phyloP scores from a whole-genome alignment of 2,329 filamentous ascomycete species.

The Pseudogymnoascus pannorum region DNA sequence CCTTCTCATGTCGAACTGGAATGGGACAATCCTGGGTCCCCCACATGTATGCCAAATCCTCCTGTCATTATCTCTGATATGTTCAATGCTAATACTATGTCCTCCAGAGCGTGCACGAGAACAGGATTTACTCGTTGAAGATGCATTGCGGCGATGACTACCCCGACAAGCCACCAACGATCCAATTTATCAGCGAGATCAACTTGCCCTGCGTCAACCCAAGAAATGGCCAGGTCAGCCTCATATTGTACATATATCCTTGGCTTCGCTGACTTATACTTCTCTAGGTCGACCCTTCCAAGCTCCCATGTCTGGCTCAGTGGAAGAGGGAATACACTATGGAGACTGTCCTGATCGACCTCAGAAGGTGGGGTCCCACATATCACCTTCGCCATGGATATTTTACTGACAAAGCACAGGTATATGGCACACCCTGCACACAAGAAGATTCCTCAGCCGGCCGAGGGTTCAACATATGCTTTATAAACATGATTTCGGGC shows the following conservation, averaged over 20 bases:
- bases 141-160: constrained; percentile 91
- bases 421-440: constrained; percentile 88
- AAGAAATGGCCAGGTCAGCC: constrained; percentile 61
- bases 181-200: constrained; percentile 89
- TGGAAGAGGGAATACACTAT: constrained; percentile 94
- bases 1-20: constrained; percentile 97
- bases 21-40: constrained; percentile 92
- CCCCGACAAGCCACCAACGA: constrained; percentile 78
- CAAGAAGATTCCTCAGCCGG: constrained; percentile 92
- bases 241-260: neutral
- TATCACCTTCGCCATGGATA: constrained; percentile 21
- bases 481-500: constrained; percentile 10
- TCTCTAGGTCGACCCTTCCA: constrained; percentile 66
- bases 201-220: constrained; percentile 92
- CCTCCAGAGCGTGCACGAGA: constrained; percentile 82
- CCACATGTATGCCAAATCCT: constrained; percentile 68
- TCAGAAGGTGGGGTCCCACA: constrained; percentile 55
- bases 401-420: constrained; percentile 38
- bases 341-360: constrained; percentile 85
- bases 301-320: constrained; percentile 75
- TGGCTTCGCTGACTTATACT: neutral
- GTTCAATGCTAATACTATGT: neutral
- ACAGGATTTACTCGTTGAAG: constrained; percentile 96
- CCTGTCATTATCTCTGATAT: neutral
- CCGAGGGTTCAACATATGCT: constrained; percentile 66